A percentile compares a stretch with the other conserved stretches of the same genome.
Conservation (phyloP, 1,139 yeast species). For the Yamadazyma taylorii region DNA sequence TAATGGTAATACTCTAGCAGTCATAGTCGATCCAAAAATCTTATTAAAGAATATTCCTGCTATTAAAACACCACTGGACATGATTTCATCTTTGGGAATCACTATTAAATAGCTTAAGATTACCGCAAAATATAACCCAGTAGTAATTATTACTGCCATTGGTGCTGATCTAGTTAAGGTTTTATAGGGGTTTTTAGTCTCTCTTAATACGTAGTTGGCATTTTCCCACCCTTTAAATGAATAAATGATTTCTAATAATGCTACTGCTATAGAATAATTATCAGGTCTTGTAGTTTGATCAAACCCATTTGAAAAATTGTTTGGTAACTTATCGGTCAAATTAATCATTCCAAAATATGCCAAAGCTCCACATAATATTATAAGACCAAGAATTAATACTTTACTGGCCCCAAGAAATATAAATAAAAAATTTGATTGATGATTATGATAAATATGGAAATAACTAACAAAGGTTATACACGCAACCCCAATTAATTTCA, state of each 20-base stretch:
- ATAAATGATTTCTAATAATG: slow-evolving; percentile 39
- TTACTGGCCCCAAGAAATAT: slow-evolving; percentile 46
- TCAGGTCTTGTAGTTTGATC: slow-evolving; percentile 12
- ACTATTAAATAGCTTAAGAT: slow-evolving; percentile 75
- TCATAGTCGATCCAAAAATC: slow-evolving; percentile 69
- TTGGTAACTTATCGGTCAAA: slow-evolving; percentile 16
- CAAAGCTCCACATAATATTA: slow-evolving; percentile 37
- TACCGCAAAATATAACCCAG: slow-evolving; percentile 65
- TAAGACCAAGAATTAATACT: slow-evolving; percentile 38
- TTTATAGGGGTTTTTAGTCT: slow-evolving; percentile 56
- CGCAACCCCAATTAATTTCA: slow-evolving; percentile 44
- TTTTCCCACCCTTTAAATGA: slow-evolving; percentile 37
- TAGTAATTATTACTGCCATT: slow-evolving; percentile 56
- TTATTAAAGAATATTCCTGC: slow-evolving; percentile 75
- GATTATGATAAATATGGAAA: slow-evolving; percentile 39
- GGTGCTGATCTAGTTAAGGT: slow-evolving; percentile 76
- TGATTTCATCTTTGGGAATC: slow-evolving; percentile 62
- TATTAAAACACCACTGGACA: slow-evolving; percentile 63
- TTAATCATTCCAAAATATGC: slow-evolving; percentile 27
- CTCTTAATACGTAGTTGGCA: slow-evolving; percentile 45
- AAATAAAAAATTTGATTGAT: slow-evolving; percentile 43
- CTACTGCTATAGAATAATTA: slow-evolving; percentile 40
- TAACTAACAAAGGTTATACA: slow-evolving; percentile 43
- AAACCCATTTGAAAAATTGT: slow-evolving; percentile 29
- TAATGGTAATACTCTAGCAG: slow-evolving; percentile 62